Percentiles rank a stretch among this genome's conserved stretches.
phyloP scores from a whole-genome alignment of 2,329 filamentous ascomycete species.

The Colletotrichum sp. region DNA sequence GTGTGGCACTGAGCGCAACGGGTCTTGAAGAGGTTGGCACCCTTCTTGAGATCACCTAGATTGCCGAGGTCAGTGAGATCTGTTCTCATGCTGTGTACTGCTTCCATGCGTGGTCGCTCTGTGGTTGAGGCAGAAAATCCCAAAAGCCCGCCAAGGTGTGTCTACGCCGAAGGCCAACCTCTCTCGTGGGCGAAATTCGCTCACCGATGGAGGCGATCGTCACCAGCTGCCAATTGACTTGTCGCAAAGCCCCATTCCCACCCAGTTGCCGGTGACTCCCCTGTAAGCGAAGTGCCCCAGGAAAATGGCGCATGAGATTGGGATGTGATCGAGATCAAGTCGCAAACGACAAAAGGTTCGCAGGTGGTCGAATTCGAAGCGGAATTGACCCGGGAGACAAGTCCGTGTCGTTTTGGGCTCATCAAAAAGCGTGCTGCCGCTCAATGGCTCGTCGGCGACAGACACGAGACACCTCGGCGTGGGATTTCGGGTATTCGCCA shows the following conservation, averaged over 20 bases:
- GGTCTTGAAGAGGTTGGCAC: constrained; percentile 99
- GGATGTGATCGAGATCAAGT: background rate
- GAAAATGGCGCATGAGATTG: constrained; percentile 37
- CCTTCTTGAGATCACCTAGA: constrained; percentile 90
- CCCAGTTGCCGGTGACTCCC: background rate
- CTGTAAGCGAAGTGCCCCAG: constrained; percentile 6
- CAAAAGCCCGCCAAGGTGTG: background rate
- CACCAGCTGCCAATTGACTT: background rate
- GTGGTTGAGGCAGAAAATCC: background rate
- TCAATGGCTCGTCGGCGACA: constrained; percentile 12
- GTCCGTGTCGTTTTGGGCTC: background rate
- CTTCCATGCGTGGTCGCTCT: background rate
- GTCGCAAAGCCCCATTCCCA: background rate
- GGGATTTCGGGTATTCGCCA: background rate
- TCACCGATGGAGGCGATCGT: background rate
- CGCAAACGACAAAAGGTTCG: background rate
- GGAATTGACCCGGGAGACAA: background rate
- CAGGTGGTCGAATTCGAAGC: background rate
- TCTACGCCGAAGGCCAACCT: background rate
- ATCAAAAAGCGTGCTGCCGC: background rate
- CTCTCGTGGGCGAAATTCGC: background rate
- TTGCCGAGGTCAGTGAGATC: constrained; percentile 20
- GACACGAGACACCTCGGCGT: background rate
- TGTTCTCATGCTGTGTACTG: background rate
- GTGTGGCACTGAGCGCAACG: constrained; percentile 99